These are phyloP conservation scores for Kwoniella dejecticola DNA, from an alignment of 768 basidiomycete genomes.

Conservation along the genomic window DNA sequence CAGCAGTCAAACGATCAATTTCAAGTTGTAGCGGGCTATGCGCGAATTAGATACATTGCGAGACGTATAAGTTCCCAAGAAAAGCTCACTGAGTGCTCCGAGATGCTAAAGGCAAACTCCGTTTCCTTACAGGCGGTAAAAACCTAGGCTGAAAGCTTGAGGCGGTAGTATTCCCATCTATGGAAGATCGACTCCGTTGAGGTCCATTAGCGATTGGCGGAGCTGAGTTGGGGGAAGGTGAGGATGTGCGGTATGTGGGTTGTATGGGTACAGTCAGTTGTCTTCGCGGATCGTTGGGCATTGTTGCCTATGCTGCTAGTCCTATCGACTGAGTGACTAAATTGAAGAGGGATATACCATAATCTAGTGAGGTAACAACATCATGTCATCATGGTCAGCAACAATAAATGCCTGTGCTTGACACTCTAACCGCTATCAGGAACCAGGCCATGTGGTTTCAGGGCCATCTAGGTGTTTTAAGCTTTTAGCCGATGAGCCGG, in stretches of 20 bases:
- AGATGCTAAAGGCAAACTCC: conserved; percentile 16
- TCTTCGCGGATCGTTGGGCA: conserved; percentile 5
- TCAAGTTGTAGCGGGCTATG: conserved; percentile 39
- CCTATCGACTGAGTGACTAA: too few relatives aligned
- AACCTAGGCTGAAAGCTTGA: background rate
- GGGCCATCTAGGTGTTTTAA: too few relatives aligned
- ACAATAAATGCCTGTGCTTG: too few relatives aligned
- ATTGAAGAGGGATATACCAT: too few relatives aligned
- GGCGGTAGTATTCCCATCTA: background rate
- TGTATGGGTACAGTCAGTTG: conserved; percentile 16
- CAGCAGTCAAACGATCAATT: conserved; percentile 34
- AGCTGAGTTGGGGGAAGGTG: conserved; percentile 9
- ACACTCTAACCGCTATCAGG: too few relatives aligned
- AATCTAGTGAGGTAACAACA: too few relatives aligned
- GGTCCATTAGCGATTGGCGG: background rate
- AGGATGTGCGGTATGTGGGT: conserved; percentile 7
- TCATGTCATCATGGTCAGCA: too few relatives aligned
- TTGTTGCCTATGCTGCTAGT: too few relatives aligned
- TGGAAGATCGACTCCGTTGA: conserved; percentile 1
- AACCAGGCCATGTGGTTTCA: too few relatives aligned
- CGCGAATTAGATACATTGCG: background rate
- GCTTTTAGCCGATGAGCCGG: too few relatives aligned
- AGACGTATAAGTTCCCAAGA: background rate
- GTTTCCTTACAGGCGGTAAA: conserved; percentile 14
- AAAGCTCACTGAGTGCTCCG: conserved; percentile 28